A percentile compares a stretch with the other conserved stretches of the same genome.
Evolutionary conservation across 1,139 yeast species (phyloP).

Genomic region (Pichia terricola): DNA sequence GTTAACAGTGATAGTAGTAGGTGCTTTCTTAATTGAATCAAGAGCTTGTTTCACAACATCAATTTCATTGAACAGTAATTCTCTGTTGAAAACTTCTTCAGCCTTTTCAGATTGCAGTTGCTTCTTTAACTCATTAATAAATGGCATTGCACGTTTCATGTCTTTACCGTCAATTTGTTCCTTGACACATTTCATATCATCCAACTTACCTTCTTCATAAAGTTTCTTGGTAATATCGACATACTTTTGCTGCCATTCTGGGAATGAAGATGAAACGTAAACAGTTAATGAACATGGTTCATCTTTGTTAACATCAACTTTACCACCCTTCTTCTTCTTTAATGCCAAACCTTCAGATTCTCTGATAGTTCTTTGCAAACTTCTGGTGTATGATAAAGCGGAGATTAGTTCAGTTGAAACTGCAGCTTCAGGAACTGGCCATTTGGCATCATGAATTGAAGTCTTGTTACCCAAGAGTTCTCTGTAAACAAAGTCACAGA

Average conservation of each 20-base stretch:
- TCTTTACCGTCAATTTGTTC: slow-evolving; percentile 57
- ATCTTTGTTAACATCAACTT: slow-evolving; percentile 59
- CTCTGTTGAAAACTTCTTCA: slow-evolving; percentile 75
- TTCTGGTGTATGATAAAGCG: slow-evolving; percentile 70
- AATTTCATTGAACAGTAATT: slow-evolving; percentile 71
- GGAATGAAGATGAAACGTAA: slow-evolving; percentile 74
- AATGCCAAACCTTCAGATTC: slow-evolving; percentile 83
- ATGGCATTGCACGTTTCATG: slow-evolving; percentile 97
- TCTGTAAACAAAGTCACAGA: slow-evolving; percentile 80
- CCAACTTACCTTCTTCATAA: slow-evolving; percentile 52
- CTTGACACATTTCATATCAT: slow-evolving; percentile 53
- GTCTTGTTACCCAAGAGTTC: slow-evolving; percentile 56
- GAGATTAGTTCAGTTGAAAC: slow-evolving; percentile 53
- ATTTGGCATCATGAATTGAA: slow-evolving; percentile 59
- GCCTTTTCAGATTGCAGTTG: slow-evolving; percentile 64
- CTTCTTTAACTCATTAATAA: slow-evolving; percentile 75
- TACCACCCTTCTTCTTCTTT: slow-evolving; percentile 86
- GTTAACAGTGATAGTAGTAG: slow-evolving; percentile 51
- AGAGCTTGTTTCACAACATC: slow-evolving; percentile 50
- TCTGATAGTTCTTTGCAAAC: slow-evolving; percentile 72
- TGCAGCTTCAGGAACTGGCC: slow-evolving; percentile 68
- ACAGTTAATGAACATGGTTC: slow-evolving; percentile 67
- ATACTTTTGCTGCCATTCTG: slow-evolving; percentile 91
- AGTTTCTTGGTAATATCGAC: slow-evolving; percentile 76
- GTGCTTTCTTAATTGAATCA: slow-evolving; percentile 49